A percentile compares a stretch with the other conserved stretches of the same genome.
phyloP scores from a whole-genome alignment of 148 eudicot species.

The Suaeda aralocaspica region DNA sequence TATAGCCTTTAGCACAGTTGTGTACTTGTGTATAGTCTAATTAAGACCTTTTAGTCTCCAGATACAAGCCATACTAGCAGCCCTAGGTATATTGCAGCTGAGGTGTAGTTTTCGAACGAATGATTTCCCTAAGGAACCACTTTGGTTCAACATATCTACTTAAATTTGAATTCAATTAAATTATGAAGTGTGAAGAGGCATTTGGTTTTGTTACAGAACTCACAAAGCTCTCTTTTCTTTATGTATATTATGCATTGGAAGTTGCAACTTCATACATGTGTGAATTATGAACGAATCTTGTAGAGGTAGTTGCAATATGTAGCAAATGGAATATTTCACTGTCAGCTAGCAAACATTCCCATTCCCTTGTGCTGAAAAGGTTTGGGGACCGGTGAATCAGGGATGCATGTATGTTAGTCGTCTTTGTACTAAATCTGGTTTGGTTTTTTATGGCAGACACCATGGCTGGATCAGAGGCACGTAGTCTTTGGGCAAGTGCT shows the following conservation, averaged over 20 bases:
- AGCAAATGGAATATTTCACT: not conserved
- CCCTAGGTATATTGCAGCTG: no score
- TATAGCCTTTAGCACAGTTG: no score
- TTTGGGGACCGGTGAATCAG: not conserved
- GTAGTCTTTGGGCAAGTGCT: constrained; percentile 91
- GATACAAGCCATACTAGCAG: no score
- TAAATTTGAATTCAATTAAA: no score
- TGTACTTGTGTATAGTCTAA: no score
- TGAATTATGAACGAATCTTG: not conserved
- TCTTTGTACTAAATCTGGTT: not conserved
- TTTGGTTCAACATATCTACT: no score
- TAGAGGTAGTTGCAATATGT: not conserved
- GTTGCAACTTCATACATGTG: not conserved
- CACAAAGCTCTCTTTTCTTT: not conserved
- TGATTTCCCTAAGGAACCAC: no score
- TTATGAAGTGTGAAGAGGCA: no score
- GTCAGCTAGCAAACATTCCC: not conserved
- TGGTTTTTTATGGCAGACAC: constrained; percentile 51
- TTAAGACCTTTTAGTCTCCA: no score
- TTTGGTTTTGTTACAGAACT: no score
- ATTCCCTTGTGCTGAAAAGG: not conserved
- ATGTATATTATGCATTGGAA: not conserved
- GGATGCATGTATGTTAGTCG: not conserved
- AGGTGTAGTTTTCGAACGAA: no score
- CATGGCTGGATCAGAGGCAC: constrained; percentile 90